These are phyloP conservation scores for Nephelium lappaceum DNA, from an alignment of 345 rosid genomes.

Conservation along the genomic window DNA sequence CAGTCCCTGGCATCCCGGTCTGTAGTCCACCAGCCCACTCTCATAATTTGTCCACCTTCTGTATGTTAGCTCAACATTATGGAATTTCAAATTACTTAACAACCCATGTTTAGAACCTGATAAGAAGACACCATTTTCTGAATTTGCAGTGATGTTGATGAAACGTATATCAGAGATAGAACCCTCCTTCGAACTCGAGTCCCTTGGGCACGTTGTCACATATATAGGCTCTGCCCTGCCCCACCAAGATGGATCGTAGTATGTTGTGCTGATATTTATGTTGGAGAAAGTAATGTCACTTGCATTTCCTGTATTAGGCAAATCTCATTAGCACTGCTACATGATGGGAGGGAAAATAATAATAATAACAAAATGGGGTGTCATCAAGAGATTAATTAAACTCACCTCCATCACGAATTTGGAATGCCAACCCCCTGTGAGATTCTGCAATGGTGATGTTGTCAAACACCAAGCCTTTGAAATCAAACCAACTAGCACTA, in stretches of 20 bases:
- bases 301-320: conserved; percentile 69
- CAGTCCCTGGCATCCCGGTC: conserved; percentile 90
- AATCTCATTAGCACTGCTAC: background rate
- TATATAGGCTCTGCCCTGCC: conserved; percentile 97
- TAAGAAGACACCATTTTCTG: conserved; percentile 84
- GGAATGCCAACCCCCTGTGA: conserved; percentile 83
- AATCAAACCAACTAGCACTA: conserved; percentile 84
- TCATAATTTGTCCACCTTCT: conserved; percentile 67
- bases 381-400: background rate
- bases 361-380: background rate
- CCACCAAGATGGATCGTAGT: conserved; percentile 91
- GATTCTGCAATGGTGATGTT: conserved; percentile 85
- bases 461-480: conserved; percentile 70
- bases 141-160: conserved; percentile 62
- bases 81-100: conserved; percentile 66
- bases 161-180: conserved; percentile 65
- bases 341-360: background rate
- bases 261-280: conserved; percentile 81
- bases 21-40: conserved; percentile 77
- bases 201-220: conserved; percentile 72
- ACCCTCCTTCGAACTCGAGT: conserved; percentile 52
- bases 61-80: conserved; percentile 59
- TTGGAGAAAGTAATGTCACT: conserved; percentile 80
- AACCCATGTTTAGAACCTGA: conserved; percentile 74
- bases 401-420: conserved; percentile 95